phyloP scores from a whole-genome alignment of 2,329 filamentous ascomycete species.

The Chaetomiaceae sp. region DNA sequence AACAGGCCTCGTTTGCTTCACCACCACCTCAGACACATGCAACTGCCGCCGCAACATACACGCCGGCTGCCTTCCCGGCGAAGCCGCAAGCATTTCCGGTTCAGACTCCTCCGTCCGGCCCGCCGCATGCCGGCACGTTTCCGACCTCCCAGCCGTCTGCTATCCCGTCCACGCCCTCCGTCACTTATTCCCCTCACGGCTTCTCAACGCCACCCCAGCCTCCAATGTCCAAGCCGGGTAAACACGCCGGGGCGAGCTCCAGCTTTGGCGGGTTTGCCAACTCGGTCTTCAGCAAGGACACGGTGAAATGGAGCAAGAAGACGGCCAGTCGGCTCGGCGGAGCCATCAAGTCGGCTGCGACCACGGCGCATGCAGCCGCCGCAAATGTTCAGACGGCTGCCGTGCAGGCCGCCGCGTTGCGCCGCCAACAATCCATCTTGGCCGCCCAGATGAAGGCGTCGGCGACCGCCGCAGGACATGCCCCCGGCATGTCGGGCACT shows the following conservation, averaged over 20 bases:
- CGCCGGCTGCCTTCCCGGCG: constrained; percentile 15
- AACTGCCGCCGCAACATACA: not conserved
- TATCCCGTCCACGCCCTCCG: constrained; percentile 11
- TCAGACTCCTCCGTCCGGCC: not conserved
- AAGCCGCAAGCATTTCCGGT: not conserved
- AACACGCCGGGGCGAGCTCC: not conserved
- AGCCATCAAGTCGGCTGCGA: constrained; percentile 20
- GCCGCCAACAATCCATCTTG: constrained; percentile 10
- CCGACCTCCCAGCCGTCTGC: constrained; percentile 8
- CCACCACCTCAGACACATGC: not conserved
- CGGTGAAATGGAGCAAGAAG: constrained; percentile 25
- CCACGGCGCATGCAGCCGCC: constrained; percentile 17
- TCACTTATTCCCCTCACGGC: not conserved
- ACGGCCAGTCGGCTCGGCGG: constrained; percentile 20
- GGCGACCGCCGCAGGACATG: not conserved
- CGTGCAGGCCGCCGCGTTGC: constrained; percentile 13
- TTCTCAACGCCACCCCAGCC: not conserved
- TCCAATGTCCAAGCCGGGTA: not conserved
- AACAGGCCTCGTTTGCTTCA: not conserved
- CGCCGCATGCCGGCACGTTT: not conserved
- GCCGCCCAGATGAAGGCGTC: constrained; percentile 1
- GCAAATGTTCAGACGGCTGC: constrained; percentile 15
- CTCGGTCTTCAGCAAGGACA: constrained; percentile 26
- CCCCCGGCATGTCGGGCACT: not conserved
- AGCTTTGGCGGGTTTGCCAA: constrained; percentile 18